Evolutionary conservation across 352 stramenopile genomes (phyloP), one percentile per base, ranked within the genome.

Genomic region (Phytopythium cucurbitacearum): DNA sequence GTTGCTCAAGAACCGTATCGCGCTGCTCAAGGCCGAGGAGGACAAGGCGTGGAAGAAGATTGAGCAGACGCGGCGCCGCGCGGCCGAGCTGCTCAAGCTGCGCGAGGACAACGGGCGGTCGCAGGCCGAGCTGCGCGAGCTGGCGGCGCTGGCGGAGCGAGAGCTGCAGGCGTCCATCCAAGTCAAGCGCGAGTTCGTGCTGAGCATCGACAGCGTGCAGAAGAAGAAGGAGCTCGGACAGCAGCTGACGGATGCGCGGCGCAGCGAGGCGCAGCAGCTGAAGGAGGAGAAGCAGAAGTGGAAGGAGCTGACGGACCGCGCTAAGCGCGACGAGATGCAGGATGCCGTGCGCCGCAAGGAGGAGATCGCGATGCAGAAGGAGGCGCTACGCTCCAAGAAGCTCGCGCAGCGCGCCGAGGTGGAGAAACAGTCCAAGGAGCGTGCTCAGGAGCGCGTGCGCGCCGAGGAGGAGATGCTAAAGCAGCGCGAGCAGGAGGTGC

Each of bases 41-140:
- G 78, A 89, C 16, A 89, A 89, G 44, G 81, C 83, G 15, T 91
- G 80, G 80, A 86, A 86, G 57, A 94, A 91, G 53, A 91, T 94
- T 40, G 80, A 93, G 65, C 83, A 93, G 54, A 93, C 83, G 2
- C 79, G 81, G 13, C 73, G 74, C 35, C 80, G 83, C 9, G 78
- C 83, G 34, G 65, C 76, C 11, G 83, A 93, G 59, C 61, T 93
- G 6, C 47, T 89, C 10, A 84, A 84, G 46, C 59, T 90, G 21
- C 79, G 80, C 15, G 65, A 89, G 47, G 73, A 81, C 53, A 90
- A 89, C 58, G 72, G 67, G 10, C 71, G 76, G 28, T 78, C 77
- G n/a, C 73, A 87, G 5, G 58, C 64, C 0, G 80, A 87, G 53
- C 59, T 89, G 51, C 79, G 76, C 34, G 82, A 89, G 38, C 57